Conservation (phyloP, 345 rosid species). For the Acer campestre region DNA sequence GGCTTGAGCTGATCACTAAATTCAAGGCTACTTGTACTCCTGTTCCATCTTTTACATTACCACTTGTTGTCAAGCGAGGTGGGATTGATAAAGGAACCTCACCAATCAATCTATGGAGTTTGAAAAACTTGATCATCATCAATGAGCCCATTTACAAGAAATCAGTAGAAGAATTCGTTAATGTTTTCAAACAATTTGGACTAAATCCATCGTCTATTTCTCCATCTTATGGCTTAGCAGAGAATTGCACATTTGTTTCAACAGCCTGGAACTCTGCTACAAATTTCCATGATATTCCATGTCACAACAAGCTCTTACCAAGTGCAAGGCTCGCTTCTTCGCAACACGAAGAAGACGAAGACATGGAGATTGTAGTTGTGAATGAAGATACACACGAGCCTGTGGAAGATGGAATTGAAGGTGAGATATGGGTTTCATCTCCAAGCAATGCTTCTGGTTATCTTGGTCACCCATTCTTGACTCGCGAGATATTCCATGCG, state of each 20-base stretch:
- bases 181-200: slow-evolving; percentile 40
- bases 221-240: slow-evolving; percentile 70
- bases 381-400: slow-evolving; percentile 46
- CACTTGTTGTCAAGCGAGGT: slow-evolving; percentile 58
- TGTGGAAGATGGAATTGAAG: slow-evolving; percentile 55
- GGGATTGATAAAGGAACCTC: slow-evolving; percentile 30
- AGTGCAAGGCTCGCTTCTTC: slow-evolving; percentile 43
- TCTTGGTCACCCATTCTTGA: slow-evolving; percentile 53
- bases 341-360: slow-evolving; percentile 24
- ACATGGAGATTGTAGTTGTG: slow-evolving; percentile 50
- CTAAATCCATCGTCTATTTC: slow-evolving; percentile 48
- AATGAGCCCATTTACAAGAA: slow-evolving; percentile 56
- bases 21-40: slow-evolving; percentile 62
- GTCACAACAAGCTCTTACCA: slow-evolving; percentile 54
- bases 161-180: slow-evolving; percentile 46
- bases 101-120: slow-evolving; percentile 34
- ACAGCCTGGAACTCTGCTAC: slow-evolving; percentile 50
- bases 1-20: slow-evolving; percentile 58
- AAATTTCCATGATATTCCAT: slow-evolving; percentile 35
- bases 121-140: slow-evolving; percentile 59
- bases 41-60: slow-evolving; percentile 63
- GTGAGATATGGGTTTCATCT: slow-evolving; percentile 72
- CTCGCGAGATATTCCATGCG: slow-evolving; percentile 45
- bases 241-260: slow-evolving; percentile 68
- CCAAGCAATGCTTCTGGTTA: slow-evolving; percentile 66